These are phyloP conservation scores for Colletotrichum echinochloae DNA, from an alignment of 2,329 filamentous ascomycete genomes.

Conservation along the genomic window DNA sequence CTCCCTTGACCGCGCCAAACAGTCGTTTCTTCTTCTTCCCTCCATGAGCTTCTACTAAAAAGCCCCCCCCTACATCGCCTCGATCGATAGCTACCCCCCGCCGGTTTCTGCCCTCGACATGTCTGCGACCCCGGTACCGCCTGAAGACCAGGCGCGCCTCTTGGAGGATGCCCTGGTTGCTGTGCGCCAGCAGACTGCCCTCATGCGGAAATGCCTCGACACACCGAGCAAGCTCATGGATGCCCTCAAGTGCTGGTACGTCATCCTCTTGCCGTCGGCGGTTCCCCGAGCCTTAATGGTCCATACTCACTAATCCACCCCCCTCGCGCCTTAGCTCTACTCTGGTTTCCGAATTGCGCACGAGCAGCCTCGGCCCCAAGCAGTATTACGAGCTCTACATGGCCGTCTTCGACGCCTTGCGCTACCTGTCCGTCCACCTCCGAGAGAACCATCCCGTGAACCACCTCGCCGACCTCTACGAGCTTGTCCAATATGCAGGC, in stretches of 20 bases:
- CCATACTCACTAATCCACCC: slow-evolving; percentile 3
- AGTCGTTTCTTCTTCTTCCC: slow-evolving; percentile 19
- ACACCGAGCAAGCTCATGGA: slow-evolving; percentile 99
- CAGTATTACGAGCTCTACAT: slow-evolving; percentile 99
- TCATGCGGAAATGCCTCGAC: slow-evolving; percentile 98
- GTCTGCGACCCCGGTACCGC: slow-evolving; percentile 68
- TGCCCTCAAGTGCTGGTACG: slow-evolving; percentile 98
- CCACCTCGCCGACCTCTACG: slow-evolving; percentile 97
- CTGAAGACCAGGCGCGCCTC: slow-evolving; percentile 88
- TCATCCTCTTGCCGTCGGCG: slow-evolving; percentile 43
- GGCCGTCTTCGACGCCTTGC: slow-evolving; percentile 97
- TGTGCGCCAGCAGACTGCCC: slow-evolving; percentile 94
- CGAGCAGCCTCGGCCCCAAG: slow-evolving; percentile 96
- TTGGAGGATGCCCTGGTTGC: slow-evolving; percentile 97
- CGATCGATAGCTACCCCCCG: slow-evolving; percentile 41
- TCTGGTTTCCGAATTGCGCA: slow-evolving; percentile 96
- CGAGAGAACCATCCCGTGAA: slow-evolving; percentile 98
- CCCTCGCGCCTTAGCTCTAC: slow-evolving; percentile 76
- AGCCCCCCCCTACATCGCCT: slow-evolving; percentile 29
- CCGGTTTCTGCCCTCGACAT: slow-evolving; percentile 44
- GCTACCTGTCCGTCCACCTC: slow-evolving; percentile 95
- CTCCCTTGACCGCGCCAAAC: neutral
- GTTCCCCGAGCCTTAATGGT: slow-evolving; percentile 42
- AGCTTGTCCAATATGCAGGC: slow-evolving; percentile 96
- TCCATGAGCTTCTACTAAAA: slow-evolving; percentile 32